Evolutionary conservation across 768 basidiomycete species (phyloP).

Genomic region (Mycena filopes): DNA sequence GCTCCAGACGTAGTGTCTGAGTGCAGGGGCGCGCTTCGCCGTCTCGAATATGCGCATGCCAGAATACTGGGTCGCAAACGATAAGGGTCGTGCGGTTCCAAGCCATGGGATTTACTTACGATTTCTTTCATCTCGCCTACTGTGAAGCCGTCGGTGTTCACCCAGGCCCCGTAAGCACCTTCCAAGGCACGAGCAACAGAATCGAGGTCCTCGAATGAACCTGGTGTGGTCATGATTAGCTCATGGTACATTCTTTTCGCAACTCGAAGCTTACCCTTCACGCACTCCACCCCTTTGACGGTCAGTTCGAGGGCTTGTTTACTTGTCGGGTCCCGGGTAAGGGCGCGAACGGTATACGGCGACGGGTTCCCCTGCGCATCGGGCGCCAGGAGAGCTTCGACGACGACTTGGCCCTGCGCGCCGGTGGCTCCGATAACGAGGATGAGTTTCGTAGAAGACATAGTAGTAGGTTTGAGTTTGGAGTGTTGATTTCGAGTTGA

Average conservation of each 20-base stretch:
- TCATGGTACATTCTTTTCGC: neutral
- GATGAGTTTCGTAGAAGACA: constrained; percentile 45
- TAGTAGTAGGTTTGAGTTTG: too few relatives aligned
- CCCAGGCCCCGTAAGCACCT: constrained; percentile 51
- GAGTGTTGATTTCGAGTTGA: too few relatives aligned
- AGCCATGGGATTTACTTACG: neutral
- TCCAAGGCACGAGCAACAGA: constrained; percentile 44
- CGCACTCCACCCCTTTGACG: constrained; percentile 48
- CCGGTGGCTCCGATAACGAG: constrained; percentile 60
- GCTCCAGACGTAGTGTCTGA: constrained; percentile 55
- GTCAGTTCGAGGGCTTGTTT: constrained; percentile 47
- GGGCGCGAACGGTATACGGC: constrained; percentile 54
- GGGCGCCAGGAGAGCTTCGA: constrained; percentile 46
- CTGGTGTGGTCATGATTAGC: constrained; percentile 32
- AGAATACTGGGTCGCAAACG: constrained; percentile 34
- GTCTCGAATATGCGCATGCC: constrained; percentile 55
- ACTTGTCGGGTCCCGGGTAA: constrained; percentile 48
- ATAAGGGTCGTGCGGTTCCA: too few relatives aligned
- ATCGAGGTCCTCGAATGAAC: constrained; percentile 47
- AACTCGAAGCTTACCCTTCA: constrained; percentile 43
- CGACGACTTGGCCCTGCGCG: constrained; percentile 54
- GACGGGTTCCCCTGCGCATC: constrained; percentile 42
- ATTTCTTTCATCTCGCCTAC: constrained; percentile 54
- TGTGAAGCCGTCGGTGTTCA: constrained; percentile 54
- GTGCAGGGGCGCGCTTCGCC: constrained; percentile 44